Conservation (phyloP, 345 rosid genomes). For the Brassica rapa region DNA sequence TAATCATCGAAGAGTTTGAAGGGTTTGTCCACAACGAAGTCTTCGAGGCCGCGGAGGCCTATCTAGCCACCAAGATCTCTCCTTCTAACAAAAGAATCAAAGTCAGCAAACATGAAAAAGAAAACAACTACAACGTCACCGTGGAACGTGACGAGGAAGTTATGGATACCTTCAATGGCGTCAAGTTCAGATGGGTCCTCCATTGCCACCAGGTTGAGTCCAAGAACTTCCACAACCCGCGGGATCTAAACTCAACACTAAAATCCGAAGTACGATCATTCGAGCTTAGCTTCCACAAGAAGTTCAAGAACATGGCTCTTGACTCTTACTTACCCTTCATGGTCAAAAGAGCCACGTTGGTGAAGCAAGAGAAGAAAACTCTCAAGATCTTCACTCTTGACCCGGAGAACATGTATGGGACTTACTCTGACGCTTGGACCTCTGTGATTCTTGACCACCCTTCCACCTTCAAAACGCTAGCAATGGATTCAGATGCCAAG, state of each 20-base stretch:
- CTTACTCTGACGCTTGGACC: constrained; percentile 51
- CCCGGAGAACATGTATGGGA: constrained; percentile 41
- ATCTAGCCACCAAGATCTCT: constrained; percentile 1
- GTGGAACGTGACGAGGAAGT: not conserved
- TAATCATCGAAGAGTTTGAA: not conserved
- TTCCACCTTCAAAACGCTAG: not conserved
- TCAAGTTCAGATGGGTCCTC: not conserved
- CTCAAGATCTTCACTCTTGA: constrained; percentile 56
- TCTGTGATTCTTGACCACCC: constrained; percentile 20
- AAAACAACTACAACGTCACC: not conserved
- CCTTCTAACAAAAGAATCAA: not conserved
- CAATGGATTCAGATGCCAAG: not conserved
- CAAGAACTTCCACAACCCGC: constrained; percentile 21
- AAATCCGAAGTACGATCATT: constrained; percentile 48
- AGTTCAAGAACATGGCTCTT: constrained; percentile 51
- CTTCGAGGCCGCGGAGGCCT: not conserved
- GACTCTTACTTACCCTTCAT: constrained; percentile 54
- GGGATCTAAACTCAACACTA: constrained; percentile 31
- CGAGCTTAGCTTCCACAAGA: constrained; percentile 58
- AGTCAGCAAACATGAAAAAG: not conserved
- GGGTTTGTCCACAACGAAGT: constrained; percentile 2
- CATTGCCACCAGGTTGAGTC: constrained; percentile 9
- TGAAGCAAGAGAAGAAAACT: constrained; percentile 50
- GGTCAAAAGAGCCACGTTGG: constrained; percentile 45
- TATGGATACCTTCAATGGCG: not conserved